A percentile compares a stretch with the other conserved stretches of the same genome.
These are phyloP conservation scores for Xylaria venustula DNA, from an alignment of 495 filamentous ascomycete genomes.

Conservation along the genomic window DNA sequence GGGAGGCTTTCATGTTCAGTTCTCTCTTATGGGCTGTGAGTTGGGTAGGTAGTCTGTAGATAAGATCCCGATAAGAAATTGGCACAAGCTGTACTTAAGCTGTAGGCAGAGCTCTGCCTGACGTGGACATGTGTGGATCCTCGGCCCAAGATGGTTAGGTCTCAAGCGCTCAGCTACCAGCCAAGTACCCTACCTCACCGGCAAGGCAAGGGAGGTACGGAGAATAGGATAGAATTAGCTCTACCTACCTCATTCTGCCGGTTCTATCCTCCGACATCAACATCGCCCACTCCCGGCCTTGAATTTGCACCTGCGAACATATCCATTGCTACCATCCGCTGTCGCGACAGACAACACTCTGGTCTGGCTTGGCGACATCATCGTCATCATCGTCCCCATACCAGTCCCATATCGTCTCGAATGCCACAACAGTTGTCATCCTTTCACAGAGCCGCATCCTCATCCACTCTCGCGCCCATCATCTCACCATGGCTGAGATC, in stretches of 20 bases:
- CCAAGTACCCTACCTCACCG: too few species aligned
- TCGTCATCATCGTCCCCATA: background rate
- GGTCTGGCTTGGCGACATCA: background rate
- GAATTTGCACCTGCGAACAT: too few species aligned
- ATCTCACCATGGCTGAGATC: conserved; percentile 76
- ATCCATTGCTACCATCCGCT: too few species aligned
- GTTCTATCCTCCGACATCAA: background rate
- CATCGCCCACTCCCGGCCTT: too few species aligned
- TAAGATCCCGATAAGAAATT: background rate
- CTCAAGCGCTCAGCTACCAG: too few species aligned
- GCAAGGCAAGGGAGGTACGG: too few species aligned
- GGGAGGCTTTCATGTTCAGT: too few species aligned
- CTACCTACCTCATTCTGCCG: background rate
- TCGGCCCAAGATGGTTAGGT: background rate
- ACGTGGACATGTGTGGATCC: conserved; percentile 24
- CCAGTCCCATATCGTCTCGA: too few species aligned
- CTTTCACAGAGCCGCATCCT: background rate
- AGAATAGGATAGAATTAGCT: background rate
- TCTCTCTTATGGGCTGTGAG: too few species aligned
- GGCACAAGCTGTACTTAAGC: background rate
- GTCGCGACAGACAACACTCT: too few species aligned
- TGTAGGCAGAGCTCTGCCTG: conserved; percentile 37
- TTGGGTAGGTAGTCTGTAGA: background rate
- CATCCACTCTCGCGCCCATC: background rate
- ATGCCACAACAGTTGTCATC: background rate